Base-by-base conservation (phyloP, 2,329 filamentous ascomycete species). In the Arachnomyces sp. region DNA sequence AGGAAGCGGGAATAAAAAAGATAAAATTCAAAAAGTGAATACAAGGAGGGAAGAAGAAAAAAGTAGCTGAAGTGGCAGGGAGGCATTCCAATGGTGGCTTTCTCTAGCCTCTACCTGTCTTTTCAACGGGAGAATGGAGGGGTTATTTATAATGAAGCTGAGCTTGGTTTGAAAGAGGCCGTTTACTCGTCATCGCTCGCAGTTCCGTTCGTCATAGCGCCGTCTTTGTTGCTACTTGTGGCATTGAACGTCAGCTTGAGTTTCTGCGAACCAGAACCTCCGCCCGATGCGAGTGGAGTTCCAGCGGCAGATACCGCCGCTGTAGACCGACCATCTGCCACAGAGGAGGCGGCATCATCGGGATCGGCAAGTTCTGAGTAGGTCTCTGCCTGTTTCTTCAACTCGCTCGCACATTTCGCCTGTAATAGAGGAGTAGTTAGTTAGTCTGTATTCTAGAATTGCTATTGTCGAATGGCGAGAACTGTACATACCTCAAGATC, bases 401-500 rank as follows among this genome's bases (percentile, higher is more conserved):
- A 58, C 55, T 75, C 74, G 28, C 67, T 57, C 25, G 75, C 44
- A 43, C 69, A 71, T 38, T 73, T 72, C 45, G 68, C 62, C 70
- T 73, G 39, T 14, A 36, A 21, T 6, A 33, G 35, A 37, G n/a
- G n/a, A 31, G 18, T 11, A 13, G 31, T 46, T 42, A 44, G 34
- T 45, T 17, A 42, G 28, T 44, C 31, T 12, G 37, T 18, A 17
- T 31, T 51, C 12, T 47, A n/a, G n/a, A n/a, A n/a, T n/a, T n/a
- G n/a, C n/a, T n/a, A 44, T 45, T 12, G 34, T 7, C 7, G 12
- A 16, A 12, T 42, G 36, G 5, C 9, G 16, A 40, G 30, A 17
- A 28, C 17, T 12, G 30, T 44, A 67, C 80, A 70, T 70, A 94
- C 88, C 75, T 95, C 86, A 65, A 98, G 95, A 40, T 84, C 73